Base-by-base conservation (phyloP, 768 basidiomycete genomes). In the Suillus subluteus region DNA sequence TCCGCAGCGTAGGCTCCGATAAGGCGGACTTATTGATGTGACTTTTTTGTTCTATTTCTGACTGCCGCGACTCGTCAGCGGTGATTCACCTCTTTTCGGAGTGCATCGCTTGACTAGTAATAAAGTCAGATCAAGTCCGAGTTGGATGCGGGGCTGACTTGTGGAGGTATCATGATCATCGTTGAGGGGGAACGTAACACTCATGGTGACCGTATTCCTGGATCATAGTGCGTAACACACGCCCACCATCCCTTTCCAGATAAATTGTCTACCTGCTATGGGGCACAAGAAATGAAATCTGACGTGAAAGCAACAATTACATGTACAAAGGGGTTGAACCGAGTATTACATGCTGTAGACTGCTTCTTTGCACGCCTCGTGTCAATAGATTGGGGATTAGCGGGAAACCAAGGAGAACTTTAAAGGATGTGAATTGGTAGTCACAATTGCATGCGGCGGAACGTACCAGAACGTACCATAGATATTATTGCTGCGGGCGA, bases 321-420 rank as follows among this genome's bases (percentile, higher is more conserved):
- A 26, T 26, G 26, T 11, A 35, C 40, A 9, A 0, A 18, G 41
- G 41, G 6, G 30, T 59, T 16, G 21, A 21, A 43, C 40, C 2
- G 38, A 26, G 38, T 16, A 11, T 18, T 30, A 32, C 32, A 32
- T 32, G 6, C 18, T 43, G 41, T 61, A 32, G 18, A 43, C 41
- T 61, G 41, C 59, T 61, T 61, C 59, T 43, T 61, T 8, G 59
- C 18, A 32, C 41, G 12, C 59, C 41, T 61, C 59, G 13, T 61
- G 41, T 61, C 0, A 21, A 41, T 59, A 18, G 9, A 21, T 26
- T 59, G 18, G 58, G 58, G 58, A 12, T 41, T 12, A 7, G 9
- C 26, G 2, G 11, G 1, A 40, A 7, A 16, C 13, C 6, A 23
- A 15, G 35, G 38, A 16, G 15, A 1, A 13, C 12, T 12, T 38